Evolutionary conservation across 2,329 filamentous ascomycete species (phyloP), one percentile per base, ranked within the genome.

Genomic region (Arthrobotrys entomopaga): DNA sequence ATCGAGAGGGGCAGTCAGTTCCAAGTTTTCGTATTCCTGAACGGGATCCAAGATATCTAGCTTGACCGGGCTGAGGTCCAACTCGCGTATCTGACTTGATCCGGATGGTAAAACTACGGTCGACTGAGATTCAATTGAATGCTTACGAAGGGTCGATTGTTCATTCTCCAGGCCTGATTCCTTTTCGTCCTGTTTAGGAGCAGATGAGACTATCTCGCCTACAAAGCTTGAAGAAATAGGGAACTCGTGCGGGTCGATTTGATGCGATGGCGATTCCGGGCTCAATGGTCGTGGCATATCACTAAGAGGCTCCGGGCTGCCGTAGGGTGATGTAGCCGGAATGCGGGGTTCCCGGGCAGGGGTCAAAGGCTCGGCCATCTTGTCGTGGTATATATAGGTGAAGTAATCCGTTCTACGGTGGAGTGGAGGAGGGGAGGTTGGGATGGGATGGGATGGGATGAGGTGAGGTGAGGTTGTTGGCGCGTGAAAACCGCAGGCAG

Each of bases 311-410:
- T 73, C 69, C n/a, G 69, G 69, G 19, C 69, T 73, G 3, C 69
- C 69, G 34, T 73, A 73, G 3, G 69, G 69, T n/a, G 69, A 73
- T 0, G 69, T 66, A 49, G 69, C 69, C 19, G 69, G 69, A 16
- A 73, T 42, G 19, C 11, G 50, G 22, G 34, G 26, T 16, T n/a
- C n/a, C 46, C 20, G 48, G 10, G 65, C 50, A 10, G 69, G 69
- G n/a, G 61, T 73, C 42, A 56, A 57, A 10, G 69, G 61, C 5
- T 65, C 69, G 24, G 64, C 38, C 56, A 58, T 72, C 22, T 10
- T 50, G 46, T 22, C 29, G 29, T 6, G 2, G 29, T 34, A 34
- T 34, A 34, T 34, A 34, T 34, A 34, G 1, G 29, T 5, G 29
- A 34, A 10, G 29, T 34, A 34, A 29, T 48, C 42, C 11, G 3